Base-by-base conservation (phyloP, 1,284 basidiomycete genomes). In the Rhizopogon hawkerae region DNA sequence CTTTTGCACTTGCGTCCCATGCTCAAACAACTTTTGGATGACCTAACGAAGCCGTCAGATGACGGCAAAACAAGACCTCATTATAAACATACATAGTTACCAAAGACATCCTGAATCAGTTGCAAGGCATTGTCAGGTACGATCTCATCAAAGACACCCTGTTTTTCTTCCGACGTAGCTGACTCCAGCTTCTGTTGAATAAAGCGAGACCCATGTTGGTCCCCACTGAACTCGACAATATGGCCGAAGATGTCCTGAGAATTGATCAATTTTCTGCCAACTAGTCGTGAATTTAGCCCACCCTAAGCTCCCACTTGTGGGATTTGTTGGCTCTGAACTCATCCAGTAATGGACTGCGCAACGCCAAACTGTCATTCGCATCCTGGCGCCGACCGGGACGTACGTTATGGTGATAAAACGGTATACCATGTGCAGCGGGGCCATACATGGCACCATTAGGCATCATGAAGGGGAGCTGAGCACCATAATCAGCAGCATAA, bases 1-100 rank as follows among this genome's bases (percentile, higher is more conserved):
- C 61, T 86, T 88, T 63, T 95, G 92, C 10, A 74, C 69, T 52
- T 81, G 77, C 13, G 83, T 86, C 21, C 95, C 93, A 61, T 89
- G 79, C 65, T 98, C 95, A 58, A 98, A 89, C 59, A 98, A 70
- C 69, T 97, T 97, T 68, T 98, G 95, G 51, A 97, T 83, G 50
- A 93, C 90, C 89, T 92, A 57, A 31, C 35, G 11, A 7, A n/a
- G 10, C 23, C 10, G 29, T 68, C 24, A 62, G 52, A 47, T 8
- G 24, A 43, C 13, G 3, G 18, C n/a, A 21, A 18, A 5, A 8
- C 3, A 34, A 31, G 34, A 23, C 37, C 39, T 38, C 2, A 3
- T 21, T 51, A 26, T 23, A 21, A 14, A 68, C 81, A 57, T 60
- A 89, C 83, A 71, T 97, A 98, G 73, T 98, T 98, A 51, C 95